These are phyloP conservation scores for Gracilaria vermiculophylla DNA, from an alignment of 23 red algal species.

Conservation along the genomic window DNA sequence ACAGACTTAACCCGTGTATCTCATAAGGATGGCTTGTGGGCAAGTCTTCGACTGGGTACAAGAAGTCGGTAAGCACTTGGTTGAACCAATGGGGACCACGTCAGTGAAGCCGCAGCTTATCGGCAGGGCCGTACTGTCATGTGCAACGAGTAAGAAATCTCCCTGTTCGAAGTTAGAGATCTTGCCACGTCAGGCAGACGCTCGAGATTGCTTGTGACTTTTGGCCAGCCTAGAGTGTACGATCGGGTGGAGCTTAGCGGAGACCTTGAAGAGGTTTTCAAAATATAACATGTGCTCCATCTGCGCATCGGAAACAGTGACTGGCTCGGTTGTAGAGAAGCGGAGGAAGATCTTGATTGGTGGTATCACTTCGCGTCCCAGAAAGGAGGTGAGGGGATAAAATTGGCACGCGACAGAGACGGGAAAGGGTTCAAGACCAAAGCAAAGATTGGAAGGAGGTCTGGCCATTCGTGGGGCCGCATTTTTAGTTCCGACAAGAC, in stretches of 20 bases:
- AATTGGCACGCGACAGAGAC: slow-evolving; percentile 9
- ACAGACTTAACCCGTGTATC: not conserved
- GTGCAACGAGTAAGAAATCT: slow-evolving; percentile 5
- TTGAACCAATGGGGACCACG: slow-evolving; percentile 1
- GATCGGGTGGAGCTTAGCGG: slow-evolving; percentile 1
- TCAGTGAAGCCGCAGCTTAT: slow-evolving; percentile 10
- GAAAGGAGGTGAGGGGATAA: slow-evolving; percentile 9
- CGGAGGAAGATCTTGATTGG: slow-evolving; percentile 23
- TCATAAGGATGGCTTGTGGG: not conserved
- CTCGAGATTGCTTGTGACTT: not conserved
- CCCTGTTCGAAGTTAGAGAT: not conserved
- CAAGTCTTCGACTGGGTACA: slow-evolving; percentile 8
- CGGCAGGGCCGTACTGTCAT: not conserved
- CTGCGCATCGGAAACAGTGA: slow-evolving; percentile 26
- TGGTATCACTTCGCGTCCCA: not conserved
- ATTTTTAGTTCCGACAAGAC: slow-evolving; percentile 14
- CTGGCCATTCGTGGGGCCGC: not conserved
- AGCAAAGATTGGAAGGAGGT: slow-evolving; percentile 15
- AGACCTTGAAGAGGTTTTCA: slow-evolving; percentile 3
- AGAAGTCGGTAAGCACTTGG: not conserved
- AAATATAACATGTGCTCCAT: not conserved
- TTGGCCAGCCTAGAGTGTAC: not conserved
- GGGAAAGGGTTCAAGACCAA: slow-evolving; percentile 29
- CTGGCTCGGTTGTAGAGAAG: not conserved
- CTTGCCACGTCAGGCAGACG: not conserved